Evolutionary conservation across 352 stramenopile genomes (phyloP).

Genomic region (Phytophthora melonis): DNA sequence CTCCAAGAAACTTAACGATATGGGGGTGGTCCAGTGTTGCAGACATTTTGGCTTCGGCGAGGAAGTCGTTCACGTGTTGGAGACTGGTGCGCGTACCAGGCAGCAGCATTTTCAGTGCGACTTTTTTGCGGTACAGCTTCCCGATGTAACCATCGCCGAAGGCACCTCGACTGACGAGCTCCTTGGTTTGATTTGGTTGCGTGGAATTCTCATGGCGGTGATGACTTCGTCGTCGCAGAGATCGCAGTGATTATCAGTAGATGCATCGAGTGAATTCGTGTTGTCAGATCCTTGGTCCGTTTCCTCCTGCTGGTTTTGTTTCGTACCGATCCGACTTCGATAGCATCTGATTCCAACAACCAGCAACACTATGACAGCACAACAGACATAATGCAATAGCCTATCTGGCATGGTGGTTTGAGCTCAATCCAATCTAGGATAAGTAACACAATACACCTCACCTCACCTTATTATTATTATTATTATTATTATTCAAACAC

Average conservation of each 20-base stretch:
- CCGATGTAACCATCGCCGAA: conserved; percentile 32
- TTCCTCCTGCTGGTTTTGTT: not conserved
- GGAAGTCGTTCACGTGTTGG: conserved; percentile 20
- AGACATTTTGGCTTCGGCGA: conserved; percentile 32
- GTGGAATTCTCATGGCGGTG: not conserved
- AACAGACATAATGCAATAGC: too few relatives aligned
- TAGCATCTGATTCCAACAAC: not conserved
- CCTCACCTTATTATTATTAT: too few relatives aligned
- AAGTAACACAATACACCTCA: too few relatives aligned
- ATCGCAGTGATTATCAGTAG: not conserved
- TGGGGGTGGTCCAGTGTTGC: conserved; percentile 41
- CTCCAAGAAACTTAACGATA: conserved; percentile 49
- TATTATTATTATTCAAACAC: too few relatives aligned
- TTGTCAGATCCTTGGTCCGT: not conserved
- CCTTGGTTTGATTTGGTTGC: not conserved
- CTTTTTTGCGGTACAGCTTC: conserved; percentile 14
- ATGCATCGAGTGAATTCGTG: not conserved
- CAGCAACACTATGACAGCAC: too few relatives aligned
- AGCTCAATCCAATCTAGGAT: too few relatives aligned
- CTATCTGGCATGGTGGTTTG: too few relatives aligned
- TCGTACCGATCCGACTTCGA: not conserved
- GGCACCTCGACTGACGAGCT: not conserved
- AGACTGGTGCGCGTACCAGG: conserved; percentile 13
- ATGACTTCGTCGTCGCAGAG: not conserved
- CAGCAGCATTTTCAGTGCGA: conserved; percentile 38